Evolutionary conservation across 2,329 filamentous ascomycete genomes (phyloP), one percentile per base, ranked within the genome.

Genomic region (Coniochaeta hoffmannii): DNA sequence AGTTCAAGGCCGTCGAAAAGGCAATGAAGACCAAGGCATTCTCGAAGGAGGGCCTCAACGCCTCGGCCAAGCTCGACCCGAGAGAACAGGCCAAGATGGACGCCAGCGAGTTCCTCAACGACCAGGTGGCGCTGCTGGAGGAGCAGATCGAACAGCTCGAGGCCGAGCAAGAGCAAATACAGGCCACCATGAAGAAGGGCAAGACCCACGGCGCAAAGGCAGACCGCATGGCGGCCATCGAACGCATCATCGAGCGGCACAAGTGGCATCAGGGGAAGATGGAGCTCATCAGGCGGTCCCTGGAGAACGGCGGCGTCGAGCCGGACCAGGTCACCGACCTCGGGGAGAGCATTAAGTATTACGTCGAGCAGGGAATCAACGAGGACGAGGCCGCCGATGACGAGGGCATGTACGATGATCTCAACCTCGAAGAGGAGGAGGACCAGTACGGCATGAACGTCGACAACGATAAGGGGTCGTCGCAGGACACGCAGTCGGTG

Each of bases 11-110:
- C n/a, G 94, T 99, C 54, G 94, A 99, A 74, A 99, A 99, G 79
- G 94, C 96, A 67, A 97, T 99, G 94, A 99, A 99, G 80, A 99
- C 94, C 56, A 99, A 99, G 73, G 94, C 94, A 59, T 99, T 96
- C 75, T 97, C 94, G 59, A 97, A 99, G 78, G 94, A 97, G 74
- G 94, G 94, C 46, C 76, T 99, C 61, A 94, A 90, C 60, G 89
- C 93, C 53, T 90, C 91, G 26, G 87, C 90, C 53, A 95, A 96
- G 73, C 81, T 97, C 61, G 94, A 99, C 74, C 94, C 94, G n/a
- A 96, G 92, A 70, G 94, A 97, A 71, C 90, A 95, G 71, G 93
- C 96, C 69, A 96, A 96, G 74, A 79, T 89, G 59, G 93, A 97
- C 65, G 81, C 89, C 30, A 84, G 87, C 74, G 88, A 96, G 56